phyloP scores from a whole-genome alignment of 1,284 basidiomycete species.

The Tremellales sp. region DNA sequence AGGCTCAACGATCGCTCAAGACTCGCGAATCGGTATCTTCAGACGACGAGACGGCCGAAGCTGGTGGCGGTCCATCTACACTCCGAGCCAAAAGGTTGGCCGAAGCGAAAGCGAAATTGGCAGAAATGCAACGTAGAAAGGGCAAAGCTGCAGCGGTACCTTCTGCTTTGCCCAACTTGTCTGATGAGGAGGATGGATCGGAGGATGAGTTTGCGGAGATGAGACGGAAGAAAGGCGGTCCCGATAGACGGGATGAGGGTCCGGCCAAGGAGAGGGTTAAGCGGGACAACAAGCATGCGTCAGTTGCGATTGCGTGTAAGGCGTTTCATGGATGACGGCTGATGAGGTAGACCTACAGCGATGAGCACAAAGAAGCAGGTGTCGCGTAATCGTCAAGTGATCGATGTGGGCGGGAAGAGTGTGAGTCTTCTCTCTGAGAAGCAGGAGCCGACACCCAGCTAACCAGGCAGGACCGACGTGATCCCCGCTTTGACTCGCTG shows the following conservation, averaged over 20 bases:
- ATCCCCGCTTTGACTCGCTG: slow-evolving; percentile 81
- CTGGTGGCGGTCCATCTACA: slow-evolving; percentile 2
- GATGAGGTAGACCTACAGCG: slow-evolving; percentile 64
- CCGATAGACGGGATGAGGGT: slow-evolving; percentile 18
- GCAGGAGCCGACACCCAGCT: not conserved
- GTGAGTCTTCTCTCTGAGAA: slow-evolving; percentile 53
- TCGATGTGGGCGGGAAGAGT: slow-evolving; percentile 60
- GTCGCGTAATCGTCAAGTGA: slow-evolving; percentile 67
- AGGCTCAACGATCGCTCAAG: slow-evolving; percentile 25
- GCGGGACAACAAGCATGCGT: slow-evolving; percentile 84
- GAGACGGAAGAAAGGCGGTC: not conserved
- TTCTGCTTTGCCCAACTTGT: not conserved
- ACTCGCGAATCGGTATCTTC: too few species aligned
- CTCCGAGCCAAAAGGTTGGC: slow-evolving; percentile 19
- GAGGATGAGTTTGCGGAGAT: slow-evolving; percentile 8
- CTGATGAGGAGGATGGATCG: slow-evolving; percentile 18
- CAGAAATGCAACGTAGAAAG: slow-evolving; percentile 38
- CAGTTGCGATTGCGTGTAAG: too few species aligned
- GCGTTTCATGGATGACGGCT: slow-evolving; percentile 2
- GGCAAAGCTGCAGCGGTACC: slow-evolving; percentile 29
- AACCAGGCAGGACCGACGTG: slow-evolving; percentile 62
- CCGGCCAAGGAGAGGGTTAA: slow-evolving; percentile 55
- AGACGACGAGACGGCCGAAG: slow-evolving; percentile 7
- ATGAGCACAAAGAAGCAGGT: slow-evolving; percentile 84
- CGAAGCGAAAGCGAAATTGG: slow-evolving; percentile 36